These are phyloP conservation scores for Megacollybia marginata DNA, from an alignment of 768 basidiomycete species.

Conservation along the genomic window DNA sequence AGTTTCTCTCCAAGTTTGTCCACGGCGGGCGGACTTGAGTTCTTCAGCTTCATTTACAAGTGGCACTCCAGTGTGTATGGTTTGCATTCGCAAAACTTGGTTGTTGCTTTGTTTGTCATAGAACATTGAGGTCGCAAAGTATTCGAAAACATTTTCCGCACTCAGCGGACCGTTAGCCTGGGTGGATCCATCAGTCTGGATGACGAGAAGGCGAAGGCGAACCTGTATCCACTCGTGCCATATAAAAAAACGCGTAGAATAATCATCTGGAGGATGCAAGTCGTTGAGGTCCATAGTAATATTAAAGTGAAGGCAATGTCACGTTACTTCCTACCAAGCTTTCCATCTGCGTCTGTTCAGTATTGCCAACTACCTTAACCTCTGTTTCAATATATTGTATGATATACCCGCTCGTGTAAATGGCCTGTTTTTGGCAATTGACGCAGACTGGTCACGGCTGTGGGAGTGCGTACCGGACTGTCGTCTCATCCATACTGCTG, in stretches of 20 bases:
- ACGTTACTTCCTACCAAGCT: too few species aligned
- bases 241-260: constrained; percentile 77
- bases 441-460: too few species aligned
- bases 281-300: constrained; percentile 44
- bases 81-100: constrained; percentile 90
- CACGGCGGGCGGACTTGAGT: constrained; percentile 46
- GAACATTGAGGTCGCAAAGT: constrained; percentile 87
- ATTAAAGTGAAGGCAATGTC: neutral
- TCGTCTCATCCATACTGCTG: too few species aligned
- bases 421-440: constrained; percentile 9
- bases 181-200: constrained; percentile 2
- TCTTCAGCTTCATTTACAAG: constrained; percentile 79
- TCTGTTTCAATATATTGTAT: constrained; percentile 21
- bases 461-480: too few species aligned
- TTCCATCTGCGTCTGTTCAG: too few species aligned
- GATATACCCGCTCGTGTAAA: constrained; percentile 22
- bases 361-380: neutral
- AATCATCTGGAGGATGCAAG: constrained; percentile 76
- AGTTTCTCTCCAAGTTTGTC: neutral
- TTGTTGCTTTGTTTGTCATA: constrained; percentile 94
- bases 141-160: constrained; percentile 76
- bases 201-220: constrained; percentile 3
- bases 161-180: constrained; percentile 76
- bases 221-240: constrained; percentile 91
- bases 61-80: constrained; percentile 74